Evolutionary conservation across 2,329 filamentous ascomycete genomes (phyloP), one percentile per base, ranked within the genome.

Genomic region (Didymella segeticola): DNA sequence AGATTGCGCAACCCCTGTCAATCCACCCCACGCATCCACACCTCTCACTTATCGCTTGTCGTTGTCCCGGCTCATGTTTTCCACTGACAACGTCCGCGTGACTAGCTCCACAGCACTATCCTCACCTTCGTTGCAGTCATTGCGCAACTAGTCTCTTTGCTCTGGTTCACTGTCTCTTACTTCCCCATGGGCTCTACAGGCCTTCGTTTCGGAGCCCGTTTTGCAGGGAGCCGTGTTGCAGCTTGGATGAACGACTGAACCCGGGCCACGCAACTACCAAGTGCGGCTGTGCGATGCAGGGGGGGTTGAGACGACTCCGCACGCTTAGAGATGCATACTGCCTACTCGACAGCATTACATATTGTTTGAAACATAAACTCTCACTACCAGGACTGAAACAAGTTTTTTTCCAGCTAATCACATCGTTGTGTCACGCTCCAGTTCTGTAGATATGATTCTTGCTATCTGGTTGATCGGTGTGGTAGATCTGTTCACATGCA

Each of bases 121-220:
- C 85, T 98, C 61, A 98, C 95, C 14, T 81, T 98, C 48, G 79
- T 97, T 60, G 89, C 92, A 19, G 87, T 91, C 57, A 82, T 97
- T 56, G 79, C 93, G 64, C 95, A 99, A 74, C 82, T 98, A 48
- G 87, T 88, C 47, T 90, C 89, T 59, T 80, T 98, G 60, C 62
- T 91, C 39, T 98, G 93, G 93, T 98, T 98, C 78, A 82, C 97
- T 39, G 87, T 98, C 75, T 96, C 91, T 77, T 99, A 99, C 76
- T 98, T 98, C 69, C 95, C 95, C 22, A 96, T 98, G 93, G 95
- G 95, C 33, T 90, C 90, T 52, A 90, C 88, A 49, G 91, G 95
- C 34, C 79, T 99, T 62, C 88, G 93, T 55, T 86, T 96, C 63
- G 92, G 92, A 53, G 91, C 92, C 36, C 87, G 86, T 3, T 95